Evolutionary conservation across 306 rosid genomes (phyloP), one percentile per base, ranked within the genome.

Genomic region (Senna tora): DNA sequence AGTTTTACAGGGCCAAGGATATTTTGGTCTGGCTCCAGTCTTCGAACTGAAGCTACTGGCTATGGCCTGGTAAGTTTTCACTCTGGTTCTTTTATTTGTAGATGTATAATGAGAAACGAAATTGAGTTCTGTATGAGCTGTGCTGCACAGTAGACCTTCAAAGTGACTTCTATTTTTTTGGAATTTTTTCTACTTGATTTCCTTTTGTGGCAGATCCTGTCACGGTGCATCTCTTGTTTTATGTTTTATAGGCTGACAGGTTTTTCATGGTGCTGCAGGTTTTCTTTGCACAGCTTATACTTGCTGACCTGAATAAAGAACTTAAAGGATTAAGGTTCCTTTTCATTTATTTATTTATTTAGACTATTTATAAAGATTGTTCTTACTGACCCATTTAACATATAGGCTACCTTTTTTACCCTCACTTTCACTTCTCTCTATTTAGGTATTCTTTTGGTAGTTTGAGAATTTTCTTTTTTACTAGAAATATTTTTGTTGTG

Each of bases 11-110:
- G 97, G 75, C 96, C 97, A 22, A 91, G 97, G 84, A 94, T 91
- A 87, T 94, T 91, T 84, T 91, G 97, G 94, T 91, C 98, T 86
- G 98, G 98, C 57, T 87, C 98, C 69, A 94, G 98, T 82, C 98
- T 94, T 76, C 89, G 98, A 75, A 90, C 96, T 72, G 98, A 94
- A 89, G 98, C 98, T 66, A 94, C 96, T 72, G 98, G 98, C 65
- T 94, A 94, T 79, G 98, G 98, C 58, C 97, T 94, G 97, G 98
- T 94, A 87, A 85, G 81, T 67, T 80, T 75, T 66, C 80, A 75
- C 66, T 75, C 17, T 55, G 56, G 66, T 72, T 75, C 75, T 84
- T 55, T 28, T 73, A 72, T 25, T 19, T 79, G 25, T 38, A 41
- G 62, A 65, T 63, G 74, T 38, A 38, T 71, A 53, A 47, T 52